Evolutionary conservation across 2,329 filamentous ascomycete genomes (phyloP), one percentile per base, ranked within the genome.

Genomic region (Venturia pyrina): DNA sequence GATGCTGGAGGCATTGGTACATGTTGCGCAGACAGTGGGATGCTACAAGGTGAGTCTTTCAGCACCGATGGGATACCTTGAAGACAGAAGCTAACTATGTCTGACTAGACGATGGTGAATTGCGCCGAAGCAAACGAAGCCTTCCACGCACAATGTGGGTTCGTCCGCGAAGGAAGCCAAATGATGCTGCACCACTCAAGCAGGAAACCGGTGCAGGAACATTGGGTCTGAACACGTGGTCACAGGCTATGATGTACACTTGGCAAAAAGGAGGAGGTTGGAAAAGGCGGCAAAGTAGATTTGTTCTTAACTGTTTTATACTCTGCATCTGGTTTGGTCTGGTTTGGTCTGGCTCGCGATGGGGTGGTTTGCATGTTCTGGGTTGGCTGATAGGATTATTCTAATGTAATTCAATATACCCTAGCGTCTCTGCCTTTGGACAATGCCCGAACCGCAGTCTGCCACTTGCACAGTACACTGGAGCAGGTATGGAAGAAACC

Each of bases 1-100:
- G 19, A 66, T 71, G 59, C 43, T 70, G 15, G 68, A 70, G 28
- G 69, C 70, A 48, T 57, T 71, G 21, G 66, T 69, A 48, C 65
- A 66, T 28, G 46, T 70, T 15, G 66, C 70, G 13, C 62, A 64
- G 24, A 50, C 65, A 17, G 40, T 64, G 15, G 70, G 70, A 10
- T 69, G 68, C 34, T 67, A 69, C 43, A 70, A 68, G 65, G 67
- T 68, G 34, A 48, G 67, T 8, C 32, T 48, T 28, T 28, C 28
- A 28, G 28, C 4, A 5, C 19, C 10, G 7, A 34, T 15, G 1
- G 21, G 3, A 21, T 34, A 13, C 13, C 19, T 1, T n/a, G 61
- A 0, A 17, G 19, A 34, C 3, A 3, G 13, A 40, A 63, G 28
- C 59, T 67, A 21, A 66, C 28, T 28, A 28, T 28, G 28, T 53